A percentile compares a stretch with the other conserved stretches of the same genome.
Conservation (phyloP, 2,329 filamentous ascomycete genomes). For the Rhinocladiella similis region DNA sequence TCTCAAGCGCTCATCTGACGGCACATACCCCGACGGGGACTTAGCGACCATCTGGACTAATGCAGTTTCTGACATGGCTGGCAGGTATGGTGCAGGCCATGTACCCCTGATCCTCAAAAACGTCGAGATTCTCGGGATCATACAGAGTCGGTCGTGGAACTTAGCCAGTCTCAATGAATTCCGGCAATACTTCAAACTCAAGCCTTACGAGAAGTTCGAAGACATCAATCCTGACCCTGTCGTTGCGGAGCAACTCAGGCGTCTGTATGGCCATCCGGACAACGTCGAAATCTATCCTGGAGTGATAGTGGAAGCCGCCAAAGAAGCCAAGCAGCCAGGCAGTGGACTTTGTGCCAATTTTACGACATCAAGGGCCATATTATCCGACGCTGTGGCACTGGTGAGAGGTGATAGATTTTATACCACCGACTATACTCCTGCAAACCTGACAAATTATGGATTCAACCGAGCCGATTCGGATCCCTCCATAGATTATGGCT, state of each 20-base stretch:
- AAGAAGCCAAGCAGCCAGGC: slow-evolving; percentile 50
- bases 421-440: slow-evolving; percentile 44
- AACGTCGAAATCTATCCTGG: slow-evolving; percentile 60
- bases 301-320: slow-evolving; percentile 57
- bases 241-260: slow-evolving; percentile 45
- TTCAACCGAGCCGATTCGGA: slow-evolving; percentile 45
- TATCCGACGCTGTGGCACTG: slow-evolving; percentile 48
- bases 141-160: slow-evolving; percentile 63
- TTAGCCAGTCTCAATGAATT: slow-evolving; percentile 61
- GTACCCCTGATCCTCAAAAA: slow-evolving; percentile 59
- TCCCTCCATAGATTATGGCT: slow-evolving; percentile 46
- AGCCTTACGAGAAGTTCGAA: slow-evolving; percentile 51
- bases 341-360: slow-evolving; percentile 52
- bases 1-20: slow-evolving; percentile 50
- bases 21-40: slow-evolving; percentile 59
- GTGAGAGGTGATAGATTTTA: slow-evolving; percentile 49
- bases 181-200: slow-evolving; percentile 54
- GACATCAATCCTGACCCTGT: slow-evolving; percentile 54
- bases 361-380: slow-evolving; percentile 42
- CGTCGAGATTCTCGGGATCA: slow-evolving; percentile 64
- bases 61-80: slow-evolving; percentile 62
- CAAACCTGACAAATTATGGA: slow-evolving; percentile 46
- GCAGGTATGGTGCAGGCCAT: slow-evolving; percentile 60
- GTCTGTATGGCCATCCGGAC: slow-evolving; percentile 54
- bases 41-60: slow-evolving; percentile 57